Conservation (phyloP, 495 filamentous ascomycete genomes). For the Neurospora africana region DNA sequence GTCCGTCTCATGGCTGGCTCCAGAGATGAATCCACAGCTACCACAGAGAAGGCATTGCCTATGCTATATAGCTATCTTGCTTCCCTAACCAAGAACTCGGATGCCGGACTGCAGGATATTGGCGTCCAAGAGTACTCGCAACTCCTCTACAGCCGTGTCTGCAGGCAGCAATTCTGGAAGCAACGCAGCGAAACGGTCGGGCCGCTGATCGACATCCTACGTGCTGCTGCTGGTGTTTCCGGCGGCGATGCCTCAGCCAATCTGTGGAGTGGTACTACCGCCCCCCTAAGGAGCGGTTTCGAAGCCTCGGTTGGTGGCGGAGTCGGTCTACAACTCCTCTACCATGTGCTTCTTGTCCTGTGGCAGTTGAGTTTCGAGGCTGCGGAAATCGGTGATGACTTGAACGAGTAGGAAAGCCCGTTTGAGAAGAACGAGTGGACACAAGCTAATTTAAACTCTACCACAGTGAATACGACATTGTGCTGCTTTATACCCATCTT, state of each 20-base stretch:
- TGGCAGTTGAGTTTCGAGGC: slow-evolving; percentile 97
- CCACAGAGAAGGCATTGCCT: slow-evolving; percentile 66
- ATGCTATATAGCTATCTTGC: slow-evolving; percentile 79
- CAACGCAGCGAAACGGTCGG: slow-evolving; percentile 71
- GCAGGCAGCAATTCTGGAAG: slow-evolving; percentile 81
- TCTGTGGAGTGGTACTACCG: slow-evolving; percentile 52
- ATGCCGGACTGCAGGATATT: slow-evolving; percentile 84
- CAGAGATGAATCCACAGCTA: slow-evolving; percentile 42
- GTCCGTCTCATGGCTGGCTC: slow-evolving; percentile 68
- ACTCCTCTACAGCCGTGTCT: slow-evolving; percentile 61
- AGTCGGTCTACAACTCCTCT: slow-evolving; percentile 86
- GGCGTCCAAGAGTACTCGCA: slow-evolving; percentile 86
- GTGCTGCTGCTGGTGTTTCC: slow-evolving; percentile 59
- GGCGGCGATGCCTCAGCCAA: slow-evolving; percentile 58
- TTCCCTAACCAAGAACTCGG: slow-evolving; percentile 63
- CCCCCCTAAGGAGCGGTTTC: slow-evolving; percentile 37
- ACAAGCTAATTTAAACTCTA: slow-evolving; percentile 8
- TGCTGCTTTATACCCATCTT: slow-evolving; percentile 81
- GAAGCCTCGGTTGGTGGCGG: slow-evolving; percentile 65
- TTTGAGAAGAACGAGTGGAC: slow-evolving; percentile 3
- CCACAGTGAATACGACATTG: slow-evolving; percentile 79
- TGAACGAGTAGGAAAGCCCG: slow-evolving; percentile 59
- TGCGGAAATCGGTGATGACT: slow-evolving; percentile 66
- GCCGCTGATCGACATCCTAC: slow-evolving; percentile 74
- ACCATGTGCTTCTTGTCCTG: slow-evolving; percentile 81